These are phyloP conservation scores for Lumnitzera littorea DNA, from an alignment of 345 rosid genomes.

Conservation along the genomic window DNA sequence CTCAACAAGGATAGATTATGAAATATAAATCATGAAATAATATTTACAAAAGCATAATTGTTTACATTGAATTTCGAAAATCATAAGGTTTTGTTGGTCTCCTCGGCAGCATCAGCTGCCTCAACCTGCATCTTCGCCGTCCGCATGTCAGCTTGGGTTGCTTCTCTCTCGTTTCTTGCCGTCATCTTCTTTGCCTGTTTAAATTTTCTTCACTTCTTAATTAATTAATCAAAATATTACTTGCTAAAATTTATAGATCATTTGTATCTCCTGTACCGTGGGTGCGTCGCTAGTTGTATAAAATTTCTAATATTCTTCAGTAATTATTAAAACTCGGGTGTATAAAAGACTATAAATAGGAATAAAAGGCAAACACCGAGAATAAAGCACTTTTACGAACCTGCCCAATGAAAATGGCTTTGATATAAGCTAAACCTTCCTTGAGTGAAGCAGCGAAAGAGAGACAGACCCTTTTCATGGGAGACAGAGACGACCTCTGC, in stretches of 20 bases:
- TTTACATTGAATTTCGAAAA: too few relatives aligned
- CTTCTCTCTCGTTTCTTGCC: slow-evolving; percentile 56
- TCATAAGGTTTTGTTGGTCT: slow-evolving; percentile 26
- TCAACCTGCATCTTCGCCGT: slow-evolving; percentile 52
- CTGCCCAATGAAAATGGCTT: slow-evolving; percentile 33
- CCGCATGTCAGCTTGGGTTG: slow-evolving; percentile 36
- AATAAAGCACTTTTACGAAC: neutral
- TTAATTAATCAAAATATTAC: neutral
- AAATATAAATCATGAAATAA: too few relatives aligned
- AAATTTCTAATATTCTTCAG: too few relatives aligned
- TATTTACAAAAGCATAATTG: too few relatives aligned
- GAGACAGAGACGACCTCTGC: slow-evolving; percentile 19
- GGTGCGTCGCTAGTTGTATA: too few relatives aligned
- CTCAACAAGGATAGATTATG: too few relatives aligned
- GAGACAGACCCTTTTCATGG: slow-evolving; percentile 28
- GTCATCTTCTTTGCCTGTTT: slow-evolving; percentile 41
- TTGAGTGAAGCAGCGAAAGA: slow-evolving; percentile 34
- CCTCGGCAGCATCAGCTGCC: slow-evolving; percentile 54
- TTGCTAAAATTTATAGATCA: too few relatives aligned
- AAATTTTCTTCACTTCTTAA: neutral
- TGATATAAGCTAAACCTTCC: slow-evolving; percentile 39
- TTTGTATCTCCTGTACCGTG: too few relatives aligned
- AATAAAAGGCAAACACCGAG: too few relatives aligned
- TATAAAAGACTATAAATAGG: too few relatives aligned
- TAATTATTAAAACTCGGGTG: too few relatives aligned